Percentiles rank a stretch among this genome's conserved stretches.
Evolutionary conservation across 129 eudicot genomes (phyloP).

Genomic region (Flaveria ramosissima): DNA sequence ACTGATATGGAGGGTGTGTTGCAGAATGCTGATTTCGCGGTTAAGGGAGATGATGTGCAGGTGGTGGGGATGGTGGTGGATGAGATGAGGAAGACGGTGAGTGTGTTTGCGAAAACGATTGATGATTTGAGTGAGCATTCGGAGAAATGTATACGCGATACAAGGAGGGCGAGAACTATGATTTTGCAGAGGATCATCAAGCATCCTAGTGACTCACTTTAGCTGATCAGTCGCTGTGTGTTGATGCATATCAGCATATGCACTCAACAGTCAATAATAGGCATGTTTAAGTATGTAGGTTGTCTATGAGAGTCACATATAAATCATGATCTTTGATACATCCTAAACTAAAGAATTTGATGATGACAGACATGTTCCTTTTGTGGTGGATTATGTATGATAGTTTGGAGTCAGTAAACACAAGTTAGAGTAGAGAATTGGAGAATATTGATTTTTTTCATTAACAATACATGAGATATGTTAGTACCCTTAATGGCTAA

Average conservation of each 20-base stretch:
- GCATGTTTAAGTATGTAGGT: conserved; percentile 11
- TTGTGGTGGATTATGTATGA: too few species aligned
- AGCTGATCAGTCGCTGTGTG: conserved; percentile 3
- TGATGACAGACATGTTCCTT: too few species aligned
- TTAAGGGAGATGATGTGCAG: conserved; percentile 44
- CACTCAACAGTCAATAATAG: conserved; percentile 4
- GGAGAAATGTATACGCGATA: conserved; percentile 58
- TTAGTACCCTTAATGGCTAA: too few species aligned
- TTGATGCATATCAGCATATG: background rate
- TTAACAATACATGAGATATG: too few species aligned
- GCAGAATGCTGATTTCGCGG: conserved; percentile 58
- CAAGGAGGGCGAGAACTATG: conserved; percentile 56
- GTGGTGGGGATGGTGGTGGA: conserved; percentile 61
- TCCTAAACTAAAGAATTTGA: background rate
- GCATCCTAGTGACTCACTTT: conserved; percentile 47
- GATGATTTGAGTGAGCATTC: conserved; percentile 65
- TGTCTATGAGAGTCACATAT: background rate
- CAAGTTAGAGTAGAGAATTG: too few species aligned
- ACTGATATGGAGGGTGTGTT: conserved; percentile 54
- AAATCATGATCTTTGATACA: background rate
- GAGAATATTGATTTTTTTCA: too few species aligned
- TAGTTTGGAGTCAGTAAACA: too few species aligned
- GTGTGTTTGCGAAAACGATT: conserved; percentile 49
- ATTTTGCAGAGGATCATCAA: conserved; percentile 68
- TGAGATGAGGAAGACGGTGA: conserved; percentile 59